Conservation (phyloP, 2,329 filamentous ascomycete species). For the Xylaria digitata region DNA sequence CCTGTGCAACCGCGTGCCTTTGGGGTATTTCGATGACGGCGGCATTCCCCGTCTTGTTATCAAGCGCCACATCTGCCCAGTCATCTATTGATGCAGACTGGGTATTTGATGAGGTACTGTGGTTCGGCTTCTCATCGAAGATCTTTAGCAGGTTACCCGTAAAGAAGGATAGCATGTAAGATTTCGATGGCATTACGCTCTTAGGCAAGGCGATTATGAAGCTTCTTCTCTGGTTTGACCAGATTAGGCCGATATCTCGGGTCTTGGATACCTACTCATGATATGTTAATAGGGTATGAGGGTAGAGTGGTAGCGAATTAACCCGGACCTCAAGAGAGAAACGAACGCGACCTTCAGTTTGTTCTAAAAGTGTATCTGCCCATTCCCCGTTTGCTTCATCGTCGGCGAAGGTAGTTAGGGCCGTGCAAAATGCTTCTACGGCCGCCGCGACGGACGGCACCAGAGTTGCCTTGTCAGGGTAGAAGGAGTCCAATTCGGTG, state of each 20-base stretch:
- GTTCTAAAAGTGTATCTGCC: constrained; percentile 57
- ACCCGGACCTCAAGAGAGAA: constrained; percentile 53
- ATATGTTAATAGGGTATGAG: not conserved
- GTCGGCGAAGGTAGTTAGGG: constrained; percentile 56
- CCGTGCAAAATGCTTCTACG: constrained; percentile 55
- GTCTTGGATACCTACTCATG: constrained; percentile 42
- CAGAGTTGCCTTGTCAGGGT: constrained; percentile 56
- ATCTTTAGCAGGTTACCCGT: constrained; percentile 51
- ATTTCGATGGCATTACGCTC: constrained; percentile 46
- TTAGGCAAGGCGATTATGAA: constrained; percentile 57
- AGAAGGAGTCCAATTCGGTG: constrained; percentile 35
- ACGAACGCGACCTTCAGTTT: constrained; percentile 48
- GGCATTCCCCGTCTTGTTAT: constrained; percentile 45
- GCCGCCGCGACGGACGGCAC: constrained; percentile 52
- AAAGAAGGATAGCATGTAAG: constrained; percentile 53
- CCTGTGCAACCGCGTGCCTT: not conserved
- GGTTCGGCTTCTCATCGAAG: constrained; percentile 48
- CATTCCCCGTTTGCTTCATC: constrained; percentile 55
- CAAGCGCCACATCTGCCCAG: constrained; percentile 58
- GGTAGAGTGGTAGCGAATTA: not conserved
- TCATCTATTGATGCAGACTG: constrained; percentile 50
- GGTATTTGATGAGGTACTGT: not conserved
- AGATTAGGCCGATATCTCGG: constrained; percentile 51
- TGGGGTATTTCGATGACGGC: constrained; percentile 23
- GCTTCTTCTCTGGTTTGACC: constrained; percentile 52